A percentile compares a stretch with the other conserved stretches of the same genome.
Evolutionary conservation across 345 rosid species (phyloP).

Genomic region (Eucalyptus rudis): DNA sequence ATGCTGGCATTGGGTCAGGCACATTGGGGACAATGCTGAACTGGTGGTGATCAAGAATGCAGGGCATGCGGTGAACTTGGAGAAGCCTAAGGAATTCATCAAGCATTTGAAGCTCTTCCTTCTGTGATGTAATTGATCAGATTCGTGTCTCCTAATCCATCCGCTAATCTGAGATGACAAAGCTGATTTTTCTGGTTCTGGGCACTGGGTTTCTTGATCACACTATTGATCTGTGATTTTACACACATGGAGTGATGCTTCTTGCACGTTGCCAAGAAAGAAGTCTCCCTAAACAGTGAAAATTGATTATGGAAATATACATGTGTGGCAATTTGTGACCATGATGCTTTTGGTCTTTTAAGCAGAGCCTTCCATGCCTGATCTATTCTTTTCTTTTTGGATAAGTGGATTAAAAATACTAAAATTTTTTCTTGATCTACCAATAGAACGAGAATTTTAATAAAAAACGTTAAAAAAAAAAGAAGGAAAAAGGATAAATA

Average conservation of each 20-base stretch:
- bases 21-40: constrained; percentile 46
- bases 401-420: not conserved
- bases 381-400: not conserved
- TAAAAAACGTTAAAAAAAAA: rapidly evolving
- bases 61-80: constrained; percentile 38
- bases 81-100: constrained; percentile 27
- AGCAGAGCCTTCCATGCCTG: not conserved
- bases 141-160: not conserved
- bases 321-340: rapidly evolving
- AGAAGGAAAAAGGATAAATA: no score
- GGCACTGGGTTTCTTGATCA: not conserved
- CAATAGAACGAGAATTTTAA: no score
- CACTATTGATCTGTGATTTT: not conserved
- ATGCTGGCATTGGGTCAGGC: constrained; percentile 4
- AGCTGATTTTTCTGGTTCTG: not conserved
- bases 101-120: constrained; percentile 25
- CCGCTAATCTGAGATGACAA: not conserved
- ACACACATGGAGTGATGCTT: not conserved
- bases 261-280: not conserved
- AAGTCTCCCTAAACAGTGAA: not conserved
- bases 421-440: rapidly evolving
- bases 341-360: not conserved
- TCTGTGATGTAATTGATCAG: not conserved
- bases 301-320: not conserved
- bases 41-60: constrained; percentile 53